These are phyloP conservation scores for Tetrastigma voinierianum DNA, from an alignment of 164 flowering plant species.

Conservation along the genomic window DNA sequence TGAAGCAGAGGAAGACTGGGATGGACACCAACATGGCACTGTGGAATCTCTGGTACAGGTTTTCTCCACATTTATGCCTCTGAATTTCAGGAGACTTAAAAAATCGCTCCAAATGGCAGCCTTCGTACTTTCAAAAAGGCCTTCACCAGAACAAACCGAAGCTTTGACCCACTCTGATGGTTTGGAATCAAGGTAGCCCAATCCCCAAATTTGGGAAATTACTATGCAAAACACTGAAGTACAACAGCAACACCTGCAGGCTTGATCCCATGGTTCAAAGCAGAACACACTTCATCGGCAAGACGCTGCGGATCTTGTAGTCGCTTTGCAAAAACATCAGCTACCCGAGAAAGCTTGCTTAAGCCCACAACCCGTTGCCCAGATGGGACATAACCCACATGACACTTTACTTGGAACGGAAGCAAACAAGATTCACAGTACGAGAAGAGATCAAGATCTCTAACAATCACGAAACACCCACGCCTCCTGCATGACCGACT, in stretches of 20 bases:
- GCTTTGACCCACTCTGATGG: conserved; percentile 48
- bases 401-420: conserved; percentile 90
- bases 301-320: conserved; percentile 88
- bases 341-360: conserved; percentile 88
- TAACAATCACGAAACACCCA: conserved; percentile 82
- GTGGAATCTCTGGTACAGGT: conserved; percentile 7
- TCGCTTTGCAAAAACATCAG: conserved; percentile 87
- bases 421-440: conserved; percentile 93
- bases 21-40: conserved; percentile 70
- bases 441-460: conserved; percentile 87
- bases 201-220: conserved; percentile 54
- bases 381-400: conserved; percentile 93
- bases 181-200: conserved; percentile 33
- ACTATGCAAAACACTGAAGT: conserved; percentile 78
- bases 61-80: conserved; percentile 44
- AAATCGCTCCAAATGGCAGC: conserved; percentile 75
- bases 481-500: conserved; percentile 86
- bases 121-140: conserved; percentile 61
- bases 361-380: conserved; percentile 81
- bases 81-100: conserved; percentile 57
- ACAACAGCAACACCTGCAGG: conserved; percentile 85
- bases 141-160: conserved; percentile 64
- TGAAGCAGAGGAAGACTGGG: conserved; percentile 24
- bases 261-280: conserved; percentile 68
- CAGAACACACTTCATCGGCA: conserved; percentile 74